Base-by-base conservation (phyloP, 306 rosid genomes). In the Lablab purpureus region DNA sequence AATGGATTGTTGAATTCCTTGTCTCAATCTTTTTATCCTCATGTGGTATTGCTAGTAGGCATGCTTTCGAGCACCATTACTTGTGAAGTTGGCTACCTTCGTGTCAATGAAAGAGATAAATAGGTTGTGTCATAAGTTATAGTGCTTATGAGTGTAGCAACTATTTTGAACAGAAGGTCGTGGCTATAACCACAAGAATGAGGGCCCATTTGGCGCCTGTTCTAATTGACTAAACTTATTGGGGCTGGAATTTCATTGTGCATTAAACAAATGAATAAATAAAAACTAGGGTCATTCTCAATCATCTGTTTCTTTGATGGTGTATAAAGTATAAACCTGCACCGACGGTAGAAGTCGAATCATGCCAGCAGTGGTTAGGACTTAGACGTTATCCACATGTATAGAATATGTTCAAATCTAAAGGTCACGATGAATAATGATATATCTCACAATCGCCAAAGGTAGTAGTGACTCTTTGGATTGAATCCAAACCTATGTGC, bases 171-270 rank as follows among this genome's bases (percentile, higher is more conserved):
- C 22, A 6, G 19, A 32, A 59, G 52, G 30, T 36, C 41, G 58
- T 36, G 30, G 67, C 14, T 41, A 27, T 7, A 51, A 18, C 60
- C 10, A 41, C 6, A 45, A 9, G 64, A 62, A 6, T 49, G 36
- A 2, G 64, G 73, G 36, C 45, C 55, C 14, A 3, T 59, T 77
- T 17, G 52, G 82, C n/a, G 28, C 50, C 75, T 41, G 52, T 64
- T 71, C 60, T 66, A 65, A 5, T 73, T 67, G 81, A 73, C 60
- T 74, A 22, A 32, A 83, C 69, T 45, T 46, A 28, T 2, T 15
- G 12, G 34, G 40, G 62, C 60, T 23, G 6, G 62, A 32, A 15
- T 3, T 56, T 78, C 67, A 45, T 59, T 59, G 49, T 46, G 28
- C n/a, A 55, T 55, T 73, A 56, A 73, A 40, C 43, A 62, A 30